These are phyloP conservation scores for Fomitopsis serialis DNA, from an alignment of 768 basidiomycete genomes.

Conservation along the genomic window DNA sequence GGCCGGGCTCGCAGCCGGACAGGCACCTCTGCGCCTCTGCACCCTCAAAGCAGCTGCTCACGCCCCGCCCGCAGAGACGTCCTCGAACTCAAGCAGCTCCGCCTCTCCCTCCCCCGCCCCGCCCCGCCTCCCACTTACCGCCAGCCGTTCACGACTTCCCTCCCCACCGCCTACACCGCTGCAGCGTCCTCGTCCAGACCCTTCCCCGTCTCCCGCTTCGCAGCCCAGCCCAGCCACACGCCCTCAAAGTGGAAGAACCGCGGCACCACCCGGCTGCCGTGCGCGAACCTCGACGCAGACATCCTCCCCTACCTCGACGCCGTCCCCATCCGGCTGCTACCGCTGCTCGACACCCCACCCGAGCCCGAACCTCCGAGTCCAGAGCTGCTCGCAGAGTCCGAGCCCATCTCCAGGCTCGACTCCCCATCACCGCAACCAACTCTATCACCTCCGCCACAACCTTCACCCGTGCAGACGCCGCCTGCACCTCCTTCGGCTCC, in stretches of 20 bases:
- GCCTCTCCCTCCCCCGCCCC: conserved; percentile 52
- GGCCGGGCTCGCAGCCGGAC: too few relatives aligned
- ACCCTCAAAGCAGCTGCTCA: not conserved
- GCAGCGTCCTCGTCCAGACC: conserved; percentile 25
- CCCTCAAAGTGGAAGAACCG: conserved; percentile 35
- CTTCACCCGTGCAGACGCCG: not conserved
- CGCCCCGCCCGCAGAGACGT: conserved; percentile 15
- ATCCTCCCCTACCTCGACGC: conserved; percentile 28
- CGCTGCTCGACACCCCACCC: conserved; percentile 33
- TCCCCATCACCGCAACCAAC: not conserved
- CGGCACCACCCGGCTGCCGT: conserved; percentile 7
- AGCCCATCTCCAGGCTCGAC: not conserved
- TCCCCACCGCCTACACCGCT: conserved; percentile 8
- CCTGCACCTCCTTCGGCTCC: not conserved
- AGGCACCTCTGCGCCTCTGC: too few relatives aligned
- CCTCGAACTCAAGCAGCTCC: conserved; percentile 66
- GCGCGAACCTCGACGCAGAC: conserved; percentile 14
- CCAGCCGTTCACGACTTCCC: conserved; percentile 23
- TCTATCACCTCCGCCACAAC: not conserved
- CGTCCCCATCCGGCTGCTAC: conserved; percentile 62
- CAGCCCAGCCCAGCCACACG: conserved; percentile 31
- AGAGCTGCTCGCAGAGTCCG: not conserved
- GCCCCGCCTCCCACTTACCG: conserved; percentile 14
- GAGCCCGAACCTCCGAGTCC: conserved; percentile 7
- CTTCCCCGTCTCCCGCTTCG: conserved; percentile 34